Evolutionary conservation across 2,329 filamentous ascomycete species (phyloP).

Genomic region (Plenodomus lindquistii): DNA sequence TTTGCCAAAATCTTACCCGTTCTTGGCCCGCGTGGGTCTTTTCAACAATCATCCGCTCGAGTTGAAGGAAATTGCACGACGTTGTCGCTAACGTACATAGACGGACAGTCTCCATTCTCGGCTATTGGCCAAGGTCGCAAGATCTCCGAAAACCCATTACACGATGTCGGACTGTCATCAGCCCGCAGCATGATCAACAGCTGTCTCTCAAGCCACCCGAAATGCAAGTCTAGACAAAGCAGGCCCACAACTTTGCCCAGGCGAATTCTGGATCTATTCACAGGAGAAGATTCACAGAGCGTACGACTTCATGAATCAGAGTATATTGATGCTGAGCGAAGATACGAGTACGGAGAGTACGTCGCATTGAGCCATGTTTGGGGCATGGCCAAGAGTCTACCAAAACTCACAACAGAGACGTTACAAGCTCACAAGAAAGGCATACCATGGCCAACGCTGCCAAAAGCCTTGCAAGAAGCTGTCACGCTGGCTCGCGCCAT

Average conservation of each 20-base stretch:
- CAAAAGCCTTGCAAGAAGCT: slow-evolving; percentile 42
- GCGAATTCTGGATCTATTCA: slow-evolving; percentile 35
- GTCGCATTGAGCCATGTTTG: slow-evolving; percentile 40
- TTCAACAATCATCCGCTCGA: slow-evolving; percentile 4
- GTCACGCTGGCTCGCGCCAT: slow-evolving; percentile 39
- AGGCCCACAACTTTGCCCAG: slow-evolving; percentile 32
- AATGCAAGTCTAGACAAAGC: slow-evolving; percentile 24
- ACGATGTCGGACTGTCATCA: slow-evolving; percentile 31
- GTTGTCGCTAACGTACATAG: slow-evolving; percentile 25
- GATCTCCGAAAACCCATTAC: slow-evolving; percentile 34
- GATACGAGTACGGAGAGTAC: slow-evolving; percentile 39
- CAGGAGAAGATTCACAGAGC: slow-evolving; percentile 33
- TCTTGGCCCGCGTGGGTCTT: not conserved
- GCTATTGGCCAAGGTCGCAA: slow-evolving; percentile 40
- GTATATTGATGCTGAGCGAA: slow-evolving; percentile 26
- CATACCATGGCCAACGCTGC: slow-evolving; percentile 34
- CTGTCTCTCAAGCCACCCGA: slow-evolving; percentile 36
- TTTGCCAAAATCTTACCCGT: not conserved
- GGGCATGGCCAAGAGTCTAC: slow-evolving; percentile 32
- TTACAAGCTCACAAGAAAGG: slow-evolving; percentile 32
- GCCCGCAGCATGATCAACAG: slow-evolving; percentile 32
- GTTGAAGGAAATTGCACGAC: slow-evolving; percentile 2
- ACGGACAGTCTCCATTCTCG: slow-evolving; percentile 39
- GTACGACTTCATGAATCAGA: slow-evolving; percentile 35
- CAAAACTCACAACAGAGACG: slow-evolving; percentile 33